Evolutionary conservation across 2,329 filamentous ascomycete species (phyloP).

Genomic region (Xylariaceae sp.): DNA sequence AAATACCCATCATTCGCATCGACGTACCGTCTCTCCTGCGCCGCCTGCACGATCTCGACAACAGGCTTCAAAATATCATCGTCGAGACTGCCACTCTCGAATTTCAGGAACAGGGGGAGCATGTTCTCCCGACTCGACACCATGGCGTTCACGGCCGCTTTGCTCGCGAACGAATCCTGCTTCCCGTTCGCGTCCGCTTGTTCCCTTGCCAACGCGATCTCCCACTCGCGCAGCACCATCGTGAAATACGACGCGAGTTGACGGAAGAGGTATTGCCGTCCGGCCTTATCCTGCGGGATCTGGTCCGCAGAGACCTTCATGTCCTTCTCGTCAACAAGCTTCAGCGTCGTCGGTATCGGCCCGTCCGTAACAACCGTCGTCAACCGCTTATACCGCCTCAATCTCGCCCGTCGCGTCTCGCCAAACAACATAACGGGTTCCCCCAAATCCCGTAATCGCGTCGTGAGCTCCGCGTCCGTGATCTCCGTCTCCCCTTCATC

Average conservation of each 20-base stretch:
- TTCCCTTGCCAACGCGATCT: slow-evolving; percentile 66
- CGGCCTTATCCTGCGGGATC: slow-evolving; percentile 56
- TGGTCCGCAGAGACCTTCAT: slow-evolving; percentile 73
- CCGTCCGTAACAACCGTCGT: slow-evolving; percentile 59
- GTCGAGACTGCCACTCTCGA: slow-evolving; percentile 76
- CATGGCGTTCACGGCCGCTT: slow-evolving; percentile 79
- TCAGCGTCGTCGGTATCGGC: slow-evolving; percentile 80
- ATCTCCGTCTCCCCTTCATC: slow-evolving; percentile 54
- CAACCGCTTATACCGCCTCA: slow-evolving; percentile 67
- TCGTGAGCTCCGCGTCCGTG: slow-evolving; percentile 62
- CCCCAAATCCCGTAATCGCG: slow-evolving; percentile 63
- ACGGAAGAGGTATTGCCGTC: slow-evolving; percentile 67
- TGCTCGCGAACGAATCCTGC: slow-evolving; percentile 64
- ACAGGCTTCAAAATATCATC: slow-evolving; percentile 75
- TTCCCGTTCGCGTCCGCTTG: slow-evolving; percentile 28
- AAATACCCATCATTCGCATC: slow-evolving; percentile 96
- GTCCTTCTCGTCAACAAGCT: slow-evolving; percentile 73
- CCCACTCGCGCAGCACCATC: slow-evolving; percentile 89
- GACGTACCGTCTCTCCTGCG: slow-evolving; percentile 87
- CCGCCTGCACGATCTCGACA: slow-evolving; percentile 84
- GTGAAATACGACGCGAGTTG: slow-evolving; percentile 95
- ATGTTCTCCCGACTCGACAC: slow-evolving; percentile 82
- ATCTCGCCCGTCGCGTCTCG: slow-evolving; percentile 64
- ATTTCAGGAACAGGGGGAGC: slow-evolving; percentile 80
- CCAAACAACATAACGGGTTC: slow-evolving; percentile 76